Evolutionary conservation across 768 basidiomycete genomes (phyloP), one percentile per base, ranked within the genome.

Genomic region (Lyophyllum shimeji): DNA sequence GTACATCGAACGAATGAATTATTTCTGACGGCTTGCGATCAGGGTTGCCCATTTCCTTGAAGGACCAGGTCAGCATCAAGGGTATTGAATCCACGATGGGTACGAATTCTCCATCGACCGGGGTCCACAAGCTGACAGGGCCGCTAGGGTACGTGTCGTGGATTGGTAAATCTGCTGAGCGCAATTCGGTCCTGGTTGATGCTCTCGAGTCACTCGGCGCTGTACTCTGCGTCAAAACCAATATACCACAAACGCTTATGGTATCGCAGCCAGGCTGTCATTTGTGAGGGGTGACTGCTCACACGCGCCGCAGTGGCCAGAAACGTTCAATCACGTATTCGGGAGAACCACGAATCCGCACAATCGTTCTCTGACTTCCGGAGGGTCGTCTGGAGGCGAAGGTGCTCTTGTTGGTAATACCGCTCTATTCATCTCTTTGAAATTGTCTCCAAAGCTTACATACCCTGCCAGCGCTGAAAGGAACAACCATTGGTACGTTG

Each of bases 371-470:
- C 74, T 91, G 45, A 91, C 88, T 5, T 71, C 76, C 4, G 92
- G 93, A 11, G 93, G 93, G 1, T 93, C 90, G 0, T 90, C 87
- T 2, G 93, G 93, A 6, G 93, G 93, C 31, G 93, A 95, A 72
- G 89, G 88, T 40, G 89, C 92, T 0, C 77, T 95, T 7, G 62
- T 93, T 42, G 85, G 84, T 65, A 61, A 13, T 5, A 76, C 67
- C 23, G 1, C 6, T 23, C n/a, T 23, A 2, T 18, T 25, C 17
- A 8, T 27, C 15, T 5, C 34, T 11, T 29, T 9, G 4, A 29
- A 29, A 29, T 29, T 24, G 11, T 12, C 43, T 20, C 40, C 8
- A 37, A 13, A 11, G 50, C 34, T 51, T 15, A 37, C 48, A 17
- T 25, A 25, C n/a, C n/a, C 21, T 27, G 12, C 40, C 44, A 78